Percentiles rank a stretch among this genome's conserved stretches.
Evolutionary conservation across 306 rosid species (phyloP).

Genomic region (Rosa lucieae): DNA sequence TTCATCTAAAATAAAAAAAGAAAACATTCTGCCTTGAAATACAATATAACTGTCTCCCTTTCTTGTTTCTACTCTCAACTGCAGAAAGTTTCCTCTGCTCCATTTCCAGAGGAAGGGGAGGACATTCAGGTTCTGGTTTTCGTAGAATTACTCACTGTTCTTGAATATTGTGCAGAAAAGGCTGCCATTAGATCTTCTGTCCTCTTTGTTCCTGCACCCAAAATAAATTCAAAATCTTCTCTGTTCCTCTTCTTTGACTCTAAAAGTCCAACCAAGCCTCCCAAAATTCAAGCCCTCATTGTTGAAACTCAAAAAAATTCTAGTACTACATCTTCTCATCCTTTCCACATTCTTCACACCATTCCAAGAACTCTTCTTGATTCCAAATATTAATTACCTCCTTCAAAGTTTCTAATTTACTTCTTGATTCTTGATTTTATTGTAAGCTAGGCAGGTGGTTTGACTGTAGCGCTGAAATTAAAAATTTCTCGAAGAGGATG

Average conservation of each 20-base stretch:
- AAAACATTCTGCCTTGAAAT: not conserved
- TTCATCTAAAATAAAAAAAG: not conserved
- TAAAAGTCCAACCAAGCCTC: conserved; percentile 21
- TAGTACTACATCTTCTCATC: not conserved
- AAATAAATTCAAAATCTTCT: conserved; percentile 10
- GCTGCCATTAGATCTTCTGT: conserved; percentile 26
- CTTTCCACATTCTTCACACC: conserved; percentile 12
- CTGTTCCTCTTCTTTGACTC: conserved; percentile 35
- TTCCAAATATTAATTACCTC: not conserved
- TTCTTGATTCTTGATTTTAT: not conserved
- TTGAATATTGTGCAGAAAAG: conserved; percentile 35
- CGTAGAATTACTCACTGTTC: conserved; percentile 25
- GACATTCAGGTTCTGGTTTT: conserved; percentile 29
- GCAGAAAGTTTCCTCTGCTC: conserved; percentile 33
- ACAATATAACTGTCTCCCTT: conserved; percentile 13
- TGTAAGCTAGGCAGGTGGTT: not conserved
- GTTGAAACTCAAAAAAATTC: conserved; percentile 19
- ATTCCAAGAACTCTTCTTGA: not conserved
- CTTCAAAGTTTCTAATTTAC: not conserved
- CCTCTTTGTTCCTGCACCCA: conserved; percentile 14
- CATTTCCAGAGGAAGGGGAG: conserved; percentile 32
- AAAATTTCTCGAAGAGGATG: not conserved
- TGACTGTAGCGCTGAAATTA: not conserved
- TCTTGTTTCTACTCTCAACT: conserved; percentile 39
- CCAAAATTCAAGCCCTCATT: conserved; percentile 27